A percentile compares a stretch with the other conserved stretches of the same genome.
phyloP scores from a whole-genome alignment of 73 alveolate species.

The Paramecium sexaurelia region DNA sequence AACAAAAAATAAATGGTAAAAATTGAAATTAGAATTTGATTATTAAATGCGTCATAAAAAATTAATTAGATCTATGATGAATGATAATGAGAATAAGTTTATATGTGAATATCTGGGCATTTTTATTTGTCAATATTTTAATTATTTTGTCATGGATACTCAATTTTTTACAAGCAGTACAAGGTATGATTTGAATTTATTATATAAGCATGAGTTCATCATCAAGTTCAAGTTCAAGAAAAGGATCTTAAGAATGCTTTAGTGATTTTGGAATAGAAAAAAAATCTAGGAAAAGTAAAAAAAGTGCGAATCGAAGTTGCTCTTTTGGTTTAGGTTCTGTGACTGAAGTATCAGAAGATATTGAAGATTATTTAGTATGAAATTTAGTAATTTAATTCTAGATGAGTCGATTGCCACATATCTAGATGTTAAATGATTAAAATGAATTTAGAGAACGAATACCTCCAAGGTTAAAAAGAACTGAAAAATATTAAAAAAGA shows the following conservation, averaged over 20 bases:
- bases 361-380: constrained; percentile 31
- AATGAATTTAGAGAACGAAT: constrained; percentile 19
- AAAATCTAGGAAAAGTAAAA: constrained; percentile 34
- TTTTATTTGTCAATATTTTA: background rate
- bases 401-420: background rate
- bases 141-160: constrained; percentile 25
- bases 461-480: background rate
- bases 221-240: constrained; percentile 49
- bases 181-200: background rate
- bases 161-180: constrained; percentile 44
- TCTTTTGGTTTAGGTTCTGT: constrained; percentile 49
- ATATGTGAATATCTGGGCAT: background rate
- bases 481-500: background rate
- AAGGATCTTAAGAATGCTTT: background rate
- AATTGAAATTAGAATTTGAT: background rate
- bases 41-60: background rate
- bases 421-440: constrained; percentile 23
- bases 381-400: background rate
- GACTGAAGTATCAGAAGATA: constrained; percentile 18
- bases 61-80: background rate
- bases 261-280: constrained; percentile 31
- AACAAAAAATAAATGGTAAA: background rate
- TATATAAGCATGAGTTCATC: constrained; percentile 43
- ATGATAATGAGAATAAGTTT: background rate
- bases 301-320: constrained; percentile 25